phyloP scores from a whole-genome alignment of 164 flowering plant species.

The Amborella trichopoda region DNA sequence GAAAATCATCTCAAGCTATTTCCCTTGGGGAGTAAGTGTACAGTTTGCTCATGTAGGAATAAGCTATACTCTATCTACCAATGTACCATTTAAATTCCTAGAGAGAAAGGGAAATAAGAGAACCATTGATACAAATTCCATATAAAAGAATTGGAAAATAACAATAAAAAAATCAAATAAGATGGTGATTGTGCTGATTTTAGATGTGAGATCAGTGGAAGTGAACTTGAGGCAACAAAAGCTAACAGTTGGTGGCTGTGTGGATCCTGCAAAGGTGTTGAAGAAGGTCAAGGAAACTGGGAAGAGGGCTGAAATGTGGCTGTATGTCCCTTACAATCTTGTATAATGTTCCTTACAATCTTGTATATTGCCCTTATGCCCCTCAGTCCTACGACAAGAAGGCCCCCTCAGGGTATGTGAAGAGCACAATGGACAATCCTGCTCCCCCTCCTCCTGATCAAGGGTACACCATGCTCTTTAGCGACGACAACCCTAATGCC shows the following conservation, averaged over 20 bases:
- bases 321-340: constrained; percentile 65
- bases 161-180: no score
- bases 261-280: constrained; percentile 58
- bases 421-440: constrained; percentile 28
- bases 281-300: constrained; percentile 50
- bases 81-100: no score
- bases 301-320: constrained; percentile 76
- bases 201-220: constrained; percentile 70
- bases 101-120: no score
- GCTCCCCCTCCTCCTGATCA: constrained; percentile 30
- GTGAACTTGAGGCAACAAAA: constrained; percentile 69
- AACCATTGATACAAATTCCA: no score
- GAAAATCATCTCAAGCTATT: no score
- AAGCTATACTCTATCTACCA: no score
- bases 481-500: constrained; percentile 82
- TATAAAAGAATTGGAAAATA: no score
- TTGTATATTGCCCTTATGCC: constrained; percentile 45
- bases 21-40: no score
- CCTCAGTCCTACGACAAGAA: constrained; percentile 77
- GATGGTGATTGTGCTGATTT: no score
- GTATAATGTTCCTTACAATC: no score
- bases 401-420: constrained; percentile 67
- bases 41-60: no score
- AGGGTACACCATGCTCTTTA: constrained; percentile 50
- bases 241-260: constrained; percentile 68